Conservation (phyloP, 768 basidiomycete genomes). For the Leccinellum rugosiceps region DNA sequence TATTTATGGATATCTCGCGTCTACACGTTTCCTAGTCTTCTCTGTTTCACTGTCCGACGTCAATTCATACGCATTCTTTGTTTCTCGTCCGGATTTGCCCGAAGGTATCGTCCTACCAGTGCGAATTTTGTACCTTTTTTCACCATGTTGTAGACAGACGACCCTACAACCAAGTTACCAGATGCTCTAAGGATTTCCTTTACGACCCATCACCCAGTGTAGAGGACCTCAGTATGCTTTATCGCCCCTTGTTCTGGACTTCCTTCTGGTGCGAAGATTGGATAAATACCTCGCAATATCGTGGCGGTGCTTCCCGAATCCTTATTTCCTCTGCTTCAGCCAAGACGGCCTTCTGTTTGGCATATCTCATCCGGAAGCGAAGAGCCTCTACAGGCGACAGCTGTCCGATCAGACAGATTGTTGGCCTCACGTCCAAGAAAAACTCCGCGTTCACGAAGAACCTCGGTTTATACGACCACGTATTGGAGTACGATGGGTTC, state of each 20-base stretch:
- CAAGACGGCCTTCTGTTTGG: conserved; percentile 69
- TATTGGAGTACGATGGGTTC: conserved; percentile 53
- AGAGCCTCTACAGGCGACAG: conserved; percentile 5
- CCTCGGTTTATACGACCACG: conserved; percentile 55
- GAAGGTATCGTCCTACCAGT: conserved; percentile 36
- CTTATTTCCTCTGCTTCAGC: conserved; percentile 70
- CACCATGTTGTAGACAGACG: conserved; percentile 48
- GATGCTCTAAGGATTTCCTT: conserved; percentile 54
- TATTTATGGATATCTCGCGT: conserved; percentile 61
- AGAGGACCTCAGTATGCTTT: conserved; percentile 70
- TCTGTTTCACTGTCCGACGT: conserved; percentile 49
- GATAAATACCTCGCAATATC: conserved; percentile 50
- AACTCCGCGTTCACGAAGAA: conserved; percentile 54
- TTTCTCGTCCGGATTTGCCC: conserved; percentile 61
- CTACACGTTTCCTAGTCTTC: conserved; percentile 53
- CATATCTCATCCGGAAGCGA: conserved; percentile 55
- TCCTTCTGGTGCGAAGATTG: conserved; percentile 76
- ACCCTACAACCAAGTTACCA: conserved; percentile 65
- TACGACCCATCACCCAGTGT: conserved; percentile 44
- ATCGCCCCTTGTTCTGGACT: conserved; percentile 72
- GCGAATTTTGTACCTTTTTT: background rate
- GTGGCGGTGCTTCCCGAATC: conserved; percentile 43
- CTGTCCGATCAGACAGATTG: conserved; percentile 32
- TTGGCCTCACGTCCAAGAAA: conserved; percentile 59
- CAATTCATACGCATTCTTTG: conserved; percentile 51